Percentiles rank a stretch among this genome's conserved stretches.
Conservation (phyloP, 2,329 filamentous ascomycete species). For the Raffaelea arxii region DNA sequence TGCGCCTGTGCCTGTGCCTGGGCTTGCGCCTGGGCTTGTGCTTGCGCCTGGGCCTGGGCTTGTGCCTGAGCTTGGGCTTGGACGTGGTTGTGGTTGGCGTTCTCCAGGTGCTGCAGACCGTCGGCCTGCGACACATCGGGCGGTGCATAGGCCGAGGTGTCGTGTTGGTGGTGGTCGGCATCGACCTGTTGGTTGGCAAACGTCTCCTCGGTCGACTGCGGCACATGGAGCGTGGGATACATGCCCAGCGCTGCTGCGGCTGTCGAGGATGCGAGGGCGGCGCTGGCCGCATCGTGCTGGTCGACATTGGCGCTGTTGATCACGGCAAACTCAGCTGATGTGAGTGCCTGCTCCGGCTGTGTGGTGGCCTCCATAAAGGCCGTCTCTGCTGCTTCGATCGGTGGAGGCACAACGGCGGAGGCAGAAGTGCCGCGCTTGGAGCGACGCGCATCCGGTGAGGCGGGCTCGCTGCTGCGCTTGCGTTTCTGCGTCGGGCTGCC, state of each 20-base stretch:
- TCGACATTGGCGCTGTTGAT: conserved; percentile 43
- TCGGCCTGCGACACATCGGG: conserved; percentile 26
- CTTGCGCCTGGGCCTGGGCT: conserved; percentile 16
- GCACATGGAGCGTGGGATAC: conserved; percentile 51
- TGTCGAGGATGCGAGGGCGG: conserved; percentile 46
- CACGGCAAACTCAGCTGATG: conserved; percentile 45
- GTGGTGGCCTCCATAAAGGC: conserved; percentile 47
- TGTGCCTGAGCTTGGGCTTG: conserved; percentile 31
- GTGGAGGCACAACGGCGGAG: conserved; percentile 28
- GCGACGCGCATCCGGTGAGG: conserved; percentile 38
- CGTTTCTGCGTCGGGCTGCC: conserved; percentile 42
- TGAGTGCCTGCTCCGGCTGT: conserved; percentile 30
- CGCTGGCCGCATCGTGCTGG: conserved; percentile 38
- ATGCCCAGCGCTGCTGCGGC: conserved; percentile 50
- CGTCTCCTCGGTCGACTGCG: conserved; percentile 47
- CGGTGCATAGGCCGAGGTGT: conserved; percentile 18
- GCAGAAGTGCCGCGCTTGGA: conserved; percentile 39
- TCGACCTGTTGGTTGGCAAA: conserved; percentile 41
- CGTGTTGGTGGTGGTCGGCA: conserved; percentile 21
- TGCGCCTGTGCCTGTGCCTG: conserved; percentile 17
- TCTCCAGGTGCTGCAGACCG: conserved; percentile 18
- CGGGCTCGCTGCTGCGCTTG: conserved; percentile 40
- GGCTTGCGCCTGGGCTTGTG: conserved; percentile 17
- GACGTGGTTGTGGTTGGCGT: conserved; percentile 15
- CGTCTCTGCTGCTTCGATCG: conserved; percentile 30